phyloP scores from a whole-genome alignment of 768 basidiomycete species.

The Leccinum truebloodii region DNA sequence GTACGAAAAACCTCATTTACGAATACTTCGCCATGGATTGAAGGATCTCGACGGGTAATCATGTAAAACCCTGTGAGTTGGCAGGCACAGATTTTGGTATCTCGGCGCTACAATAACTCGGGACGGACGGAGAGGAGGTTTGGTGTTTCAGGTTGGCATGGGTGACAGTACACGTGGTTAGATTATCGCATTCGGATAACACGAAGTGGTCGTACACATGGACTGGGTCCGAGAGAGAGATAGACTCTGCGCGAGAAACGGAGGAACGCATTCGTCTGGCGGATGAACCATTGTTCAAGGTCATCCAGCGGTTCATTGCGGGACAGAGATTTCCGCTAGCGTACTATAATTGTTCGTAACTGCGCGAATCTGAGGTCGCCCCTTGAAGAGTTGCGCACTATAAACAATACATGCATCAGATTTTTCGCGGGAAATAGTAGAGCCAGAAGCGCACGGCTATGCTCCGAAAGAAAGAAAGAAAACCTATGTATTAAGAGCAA shows the following conservation, averaged over 20 bases:
- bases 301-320: not conserved
- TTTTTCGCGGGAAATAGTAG: not conserved
- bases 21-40: not conserved
- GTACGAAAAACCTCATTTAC: not conserved
- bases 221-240: not conserved
- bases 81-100: not conserved
- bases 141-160: not conserved
- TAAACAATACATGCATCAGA: not conserved
- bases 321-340: not conserved
- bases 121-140: not conserved
- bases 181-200: not conserved
- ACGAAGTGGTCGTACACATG: not conserved
- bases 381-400: not conserved
- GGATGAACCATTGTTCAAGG: not conserved
- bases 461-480: not conserved
- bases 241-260: not conserved
- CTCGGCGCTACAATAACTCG: not conserved
- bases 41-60: not conserved
- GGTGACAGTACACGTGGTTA: not conserved
- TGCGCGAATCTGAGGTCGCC: not conserved
- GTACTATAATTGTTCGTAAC: not conserved
- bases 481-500: not conserved
- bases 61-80: not conserved
- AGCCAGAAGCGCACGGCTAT: not conserved
- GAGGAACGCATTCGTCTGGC: not conserved